Base-by-base conservation (phyloP, 1,284 basidiomycete species). In the Neonothopanus nambi region DNA sequence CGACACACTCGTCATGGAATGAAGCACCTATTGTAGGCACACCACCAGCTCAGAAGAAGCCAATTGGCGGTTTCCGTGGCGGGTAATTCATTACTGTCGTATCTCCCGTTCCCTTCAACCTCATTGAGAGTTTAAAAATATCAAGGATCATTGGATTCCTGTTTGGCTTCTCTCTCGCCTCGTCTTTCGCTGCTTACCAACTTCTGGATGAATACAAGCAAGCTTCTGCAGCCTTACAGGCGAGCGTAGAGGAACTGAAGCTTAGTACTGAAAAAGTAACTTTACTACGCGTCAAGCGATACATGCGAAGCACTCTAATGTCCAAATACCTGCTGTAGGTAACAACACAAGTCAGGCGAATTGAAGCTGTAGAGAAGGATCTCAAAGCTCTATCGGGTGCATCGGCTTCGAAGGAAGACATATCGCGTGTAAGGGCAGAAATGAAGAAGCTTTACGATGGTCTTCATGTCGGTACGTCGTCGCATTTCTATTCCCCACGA, bases 141-240 rank as follows among this genome's bases (percentile, higher is more conserved):
- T 41, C 28, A 61, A 95, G 92, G 47, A 84, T 96, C 53, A 80
- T 95, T 24, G 94, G 94, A 0, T 96, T 96, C 67, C 72, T 95
- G 41, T 83, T 94, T 63, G 93, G 93, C 0, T 95, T 95, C 74
- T 93, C 92, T 5, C 70, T 93, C 39, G 89, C 89, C 6, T 88
- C 91, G 1, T 86, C 89, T 0, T 84, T 89, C 63, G 92, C 92
- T 43, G 88, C 92, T 45, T 95, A 93, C 68, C 86, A 92, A 66
- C 76, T 97, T 23, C 75, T 95, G 48, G 90, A 95, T 61, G 94
- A 96, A 72, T 95, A 94, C 72, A 92, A 93, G 69, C 76, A 82
- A 48, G 93, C 94, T 7, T 91, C 89, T 5, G 86, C 87, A 23
- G 81, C 90, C 24, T 75, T 96, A 55, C 87, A 95, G 66, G 83